These are phyloP conservation scores for Mercurialis annua DNA, from an alignment of 345 rosid genomes.

Conservation along the genomic window DNA sequence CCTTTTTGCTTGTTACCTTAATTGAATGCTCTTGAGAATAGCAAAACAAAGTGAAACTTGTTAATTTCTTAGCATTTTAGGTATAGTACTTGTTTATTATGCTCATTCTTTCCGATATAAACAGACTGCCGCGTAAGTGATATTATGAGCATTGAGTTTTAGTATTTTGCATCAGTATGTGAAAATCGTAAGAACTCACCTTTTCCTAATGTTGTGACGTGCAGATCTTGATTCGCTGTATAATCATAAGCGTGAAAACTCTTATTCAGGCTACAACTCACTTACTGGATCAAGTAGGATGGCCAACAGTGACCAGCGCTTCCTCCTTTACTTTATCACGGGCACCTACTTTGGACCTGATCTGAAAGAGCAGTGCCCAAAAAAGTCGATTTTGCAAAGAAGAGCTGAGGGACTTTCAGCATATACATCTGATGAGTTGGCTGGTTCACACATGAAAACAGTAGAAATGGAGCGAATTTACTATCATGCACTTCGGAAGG, in stretches of 20 bases:
- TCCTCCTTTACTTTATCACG: slow-evolving; percentile 4
- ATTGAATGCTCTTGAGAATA: too few species aligned
- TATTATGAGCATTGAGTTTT: not conserved
- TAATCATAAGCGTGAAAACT: not conserved
- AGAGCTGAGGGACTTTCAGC: slow-evolving; percentile 20
- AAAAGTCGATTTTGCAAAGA: slow-evolving; percentile 36
- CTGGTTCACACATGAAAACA: slow-evolving; percentile 31
- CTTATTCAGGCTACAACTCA: not conserved
- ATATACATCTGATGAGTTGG: slow-evolving; percentile 27
- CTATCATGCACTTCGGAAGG: slow-evolving; percentile 33
- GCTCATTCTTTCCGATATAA: not conserved
- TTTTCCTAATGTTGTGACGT: not conserved
- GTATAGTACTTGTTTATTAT: too few species aligned
- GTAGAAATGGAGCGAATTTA: slow-evolving; percentile 34
- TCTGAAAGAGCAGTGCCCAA: slow-evolving; percentile 16
- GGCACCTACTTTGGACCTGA: slow-evolving; percentile 18
- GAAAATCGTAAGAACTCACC: not conserved
- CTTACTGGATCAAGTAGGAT: not conserved
- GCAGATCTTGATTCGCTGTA: not conserved
- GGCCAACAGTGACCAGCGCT: not conserved
- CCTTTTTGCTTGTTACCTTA: not conserved
- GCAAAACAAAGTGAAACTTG: too few species aligned
- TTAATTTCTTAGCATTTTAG: too few species aligned
- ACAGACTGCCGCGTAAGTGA: not conserved
- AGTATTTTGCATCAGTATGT: not conserved